Conservation (phyloP, 306 rosid genomes). For the Hylodesmum podocarpum region DNA sequence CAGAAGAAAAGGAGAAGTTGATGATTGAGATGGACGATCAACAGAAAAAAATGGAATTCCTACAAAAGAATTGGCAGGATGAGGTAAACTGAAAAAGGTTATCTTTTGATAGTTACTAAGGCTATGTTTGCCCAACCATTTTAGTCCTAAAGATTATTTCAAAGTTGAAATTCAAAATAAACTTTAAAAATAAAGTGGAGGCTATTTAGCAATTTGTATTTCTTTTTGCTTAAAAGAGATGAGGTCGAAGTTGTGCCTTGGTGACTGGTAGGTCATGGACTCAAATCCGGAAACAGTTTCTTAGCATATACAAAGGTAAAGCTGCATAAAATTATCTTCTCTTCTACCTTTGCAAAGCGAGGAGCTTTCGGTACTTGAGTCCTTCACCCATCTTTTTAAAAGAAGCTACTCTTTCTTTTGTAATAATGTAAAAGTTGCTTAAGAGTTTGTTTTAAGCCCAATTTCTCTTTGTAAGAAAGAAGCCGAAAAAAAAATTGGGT, state of each 20-base stretch:
- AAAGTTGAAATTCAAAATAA: neutral
- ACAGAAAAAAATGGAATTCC: constrained; percentile 51
- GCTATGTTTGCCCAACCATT: neutral
- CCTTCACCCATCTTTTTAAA: neutral
- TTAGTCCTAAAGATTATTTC: neutral
- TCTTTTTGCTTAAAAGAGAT: neutral
- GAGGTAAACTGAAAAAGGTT: constrained; percentile 45
- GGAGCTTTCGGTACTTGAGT: no score
- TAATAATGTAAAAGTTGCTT: neutral
- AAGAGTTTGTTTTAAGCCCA: neutral
- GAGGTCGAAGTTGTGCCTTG: no score
- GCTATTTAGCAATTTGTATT: neutral
- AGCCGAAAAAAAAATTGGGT: neutral
- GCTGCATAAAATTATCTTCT: no score
- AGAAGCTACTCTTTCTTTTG: neutral
- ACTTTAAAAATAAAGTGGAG: neutral
- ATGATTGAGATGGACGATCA: constrained; percentile 50
- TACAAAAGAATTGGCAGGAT: constrained; percentile 41
- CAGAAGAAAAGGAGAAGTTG: constrained; percentile 61
- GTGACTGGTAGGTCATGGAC: no score
- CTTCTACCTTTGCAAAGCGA: no score
- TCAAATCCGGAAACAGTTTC: no score
- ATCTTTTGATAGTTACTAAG: constrained; percentile 17
- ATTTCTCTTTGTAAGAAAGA: neutral
- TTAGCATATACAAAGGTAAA: no score